Base-by-base conservation (phyloP, 1,139 yeast genomes). In the Debaryomycetaceae sp. region DNA sequence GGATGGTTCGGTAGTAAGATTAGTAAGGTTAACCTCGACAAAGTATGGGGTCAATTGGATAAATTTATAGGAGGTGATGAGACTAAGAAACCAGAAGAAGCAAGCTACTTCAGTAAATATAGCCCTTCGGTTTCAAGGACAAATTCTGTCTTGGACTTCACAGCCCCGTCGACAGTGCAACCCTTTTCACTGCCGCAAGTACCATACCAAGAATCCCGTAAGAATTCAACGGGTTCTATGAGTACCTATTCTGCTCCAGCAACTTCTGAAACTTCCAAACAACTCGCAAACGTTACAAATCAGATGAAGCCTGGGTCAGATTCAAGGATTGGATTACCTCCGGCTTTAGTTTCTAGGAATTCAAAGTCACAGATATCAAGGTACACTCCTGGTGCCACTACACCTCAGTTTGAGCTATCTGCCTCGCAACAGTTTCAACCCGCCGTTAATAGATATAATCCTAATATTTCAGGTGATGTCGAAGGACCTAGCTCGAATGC, bases 31-130 rank as follows among this genome's bases (percentile, higher is more conserved):
- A 87, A 85, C 54, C 70, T 90, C 47, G 96, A 90, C 56, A 85
- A 81, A 57, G 84, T 90, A 48, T 87, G 95, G 95, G 93, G 91
- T 6, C 90, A 86, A 43, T 71, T 90, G 49, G 96, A 89, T 60
- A 89, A 89, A 62, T 88, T 91, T 60, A 93, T 93, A 50, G 88
- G 96, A 4, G 99, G 98, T 9, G 97, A 88, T 43, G 91, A 83
- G 40, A 53, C 60, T 1, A 66, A 67, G 6, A 69, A 65, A 31
- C 36, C 57, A 1, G 66, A 65, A 34, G 79, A 78, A 27, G 75
- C 68, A 36, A 86, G 86, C 6, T 82, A 84, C 0, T 87, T 87
- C 65, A 85, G 88, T 46, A 84, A 83, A 51, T 85, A 84, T 58
- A 81, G 86, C 43, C 88, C 90, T 1, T 72, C 80, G 7, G 71